Evolutionary conservation across 2,329 filamentous ascomycete species (phyloP).

Genomic region (Seiridium unicorne): DNA sequence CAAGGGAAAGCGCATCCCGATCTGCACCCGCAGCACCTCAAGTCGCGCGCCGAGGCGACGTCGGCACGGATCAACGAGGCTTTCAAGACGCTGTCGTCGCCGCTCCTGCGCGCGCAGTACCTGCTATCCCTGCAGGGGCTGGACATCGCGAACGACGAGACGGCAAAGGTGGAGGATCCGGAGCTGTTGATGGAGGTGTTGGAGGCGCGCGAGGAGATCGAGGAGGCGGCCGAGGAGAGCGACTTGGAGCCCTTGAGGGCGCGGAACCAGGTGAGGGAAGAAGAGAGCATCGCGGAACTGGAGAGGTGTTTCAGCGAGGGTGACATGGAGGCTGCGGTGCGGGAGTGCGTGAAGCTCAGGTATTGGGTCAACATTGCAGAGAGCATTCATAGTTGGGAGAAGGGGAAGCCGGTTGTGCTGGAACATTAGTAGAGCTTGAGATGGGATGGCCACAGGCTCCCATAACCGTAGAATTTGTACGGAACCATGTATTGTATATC

Average conservation of each 20-base stretch:
- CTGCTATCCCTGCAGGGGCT: conserved; percentile 69
- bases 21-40: conserved; percentile 52
- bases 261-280: conserved; percentile 69
- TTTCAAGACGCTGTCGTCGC: conserved; percentile 79
- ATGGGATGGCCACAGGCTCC: too few relatives aligned
- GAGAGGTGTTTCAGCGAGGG: conserved; percentile 64
- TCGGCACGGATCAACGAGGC: conserved; percentile 87
- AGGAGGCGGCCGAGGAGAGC: conserved; percentile 66
- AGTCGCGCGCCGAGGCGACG: conserved; percentile 68
- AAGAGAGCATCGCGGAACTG: conserved; percentile 59
- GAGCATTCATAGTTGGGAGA: conserved; percentile 80
- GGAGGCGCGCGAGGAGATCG: conserved; percentile 74
- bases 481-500: too few relatives aligned
- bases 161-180: conserved; percentile 63
- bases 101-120: conserved; percentile 85
- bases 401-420: conserved; percentile 60
- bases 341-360: conserved; percentile 72
- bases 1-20: conserved; percentile 79
- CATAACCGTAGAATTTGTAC: too few relatives aligned
- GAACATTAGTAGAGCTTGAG: conserved; percentile 38
- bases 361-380: conserved; percentile 92
- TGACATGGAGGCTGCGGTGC: conserved; percentile 64
- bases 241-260: conserved; percentile 58
- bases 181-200: conserved; percentile 76
- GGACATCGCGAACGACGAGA: conserved; percentile 79